Evolutionary conservation across 257 asterid genomes (phyloP).

Genomic region (Scutellaria baicalensis): DNA sequence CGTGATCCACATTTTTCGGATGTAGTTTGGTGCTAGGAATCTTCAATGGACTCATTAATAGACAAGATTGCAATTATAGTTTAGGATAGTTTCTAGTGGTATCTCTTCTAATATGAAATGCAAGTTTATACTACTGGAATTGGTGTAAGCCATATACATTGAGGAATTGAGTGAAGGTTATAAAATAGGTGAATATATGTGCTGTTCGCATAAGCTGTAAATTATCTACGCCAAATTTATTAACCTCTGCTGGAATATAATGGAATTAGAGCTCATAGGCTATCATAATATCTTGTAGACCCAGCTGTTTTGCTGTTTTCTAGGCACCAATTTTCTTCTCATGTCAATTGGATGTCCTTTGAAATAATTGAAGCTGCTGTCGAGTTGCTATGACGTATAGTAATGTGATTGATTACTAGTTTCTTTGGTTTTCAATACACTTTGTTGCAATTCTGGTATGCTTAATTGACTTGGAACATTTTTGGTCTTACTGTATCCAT

Average conservation of each 20-base stretch:
- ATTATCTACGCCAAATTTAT: background rate
- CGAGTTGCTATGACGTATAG: background rate
- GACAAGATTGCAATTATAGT: background rate
- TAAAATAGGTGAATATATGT: background rate
- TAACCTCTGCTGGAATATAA: background rate
- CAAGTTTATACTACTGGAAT: background rate
- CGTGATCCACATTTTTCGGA: background rate
- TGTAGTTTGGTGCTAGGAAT: background rate
- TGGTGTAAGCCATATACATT: background rate
- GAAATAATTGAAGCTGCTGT: background rate
- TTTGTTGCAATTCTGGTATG: background rate
- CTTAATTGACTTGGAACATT: background rate
- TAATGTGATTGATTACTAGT: background rate
- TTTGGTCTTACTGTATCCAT: constrained; percentile 22
- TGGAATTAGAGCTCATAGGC: background rate
- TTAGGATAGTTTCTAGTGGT: background rate
- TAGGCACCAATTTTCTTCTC: background rate
- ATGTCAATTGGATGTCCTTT: background rate
- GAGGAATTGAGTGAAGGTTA: background rate
- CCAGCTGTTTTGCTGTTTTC: background rate
- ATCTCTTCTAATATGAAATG: background rate
- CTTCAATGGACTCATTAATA: background rate
- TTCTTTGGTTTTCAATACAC: background rate
- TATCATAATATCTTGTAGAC: background rate
- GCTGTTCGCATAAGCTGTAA: background rate